Percentiles rank a stretch among this genome's conserved stretches.
phyloP scores from a whole-genome alignment of 2,329 filamentous ascomycete species.

The Massarina eburnea region DNA sequence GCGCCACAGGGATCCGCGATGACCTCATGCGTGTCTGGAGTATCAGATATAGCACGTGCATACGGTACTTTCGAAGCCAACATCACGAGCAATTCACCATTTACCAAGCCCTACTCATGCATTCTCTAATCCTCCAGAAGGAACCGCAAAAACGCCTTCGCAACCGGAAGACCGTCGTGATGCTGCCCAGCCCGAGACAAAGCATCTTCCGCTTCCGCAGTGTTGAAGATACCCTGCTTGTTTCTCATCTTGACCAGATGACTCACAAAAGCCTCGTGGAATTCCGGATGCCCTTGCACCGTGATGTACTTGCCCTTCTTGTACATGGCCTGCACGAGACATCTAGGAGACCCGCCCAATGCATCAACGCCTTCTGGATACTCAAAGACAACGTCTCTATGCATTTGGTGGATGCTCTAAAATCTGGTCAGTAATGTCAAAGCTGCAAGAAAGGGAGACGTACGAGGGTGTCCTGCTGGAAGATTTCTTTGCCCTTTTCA shows the following conservation, averaged over 20 bases:
- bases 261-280: constrained; percentile 68
- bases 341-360: constrained; percentile 67
- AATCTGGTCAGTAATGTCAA: not conserved
- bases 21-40: constrained; percentile 6
- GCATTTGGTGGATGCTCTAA: constrained; percentile 80
- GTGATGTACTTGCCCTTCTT: constrained; percentile 66
- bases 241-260: constrained; percentile 69
- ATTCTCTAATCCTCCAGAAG: constrained; percentile 57
- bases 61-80: not conserved
- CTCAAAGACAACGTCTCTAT: constrained; percentile 71
- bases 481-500: constrained; percentile 69
- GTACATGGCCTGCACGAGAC: constrained; percentile 81
- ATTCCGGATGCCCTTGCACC: constrained; percentile 87
- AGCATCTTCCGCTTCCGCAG: constrained; percentile 69
- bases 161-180: constrained; percentile 80
- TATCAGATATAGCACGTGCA: constrained; percentile 1
- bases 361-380: constrained; percentile 63
- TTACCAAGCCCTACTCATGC: no score
- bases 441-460: constrained; percentile 19
- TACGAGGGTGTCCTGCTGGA: constrained; percentile 66
- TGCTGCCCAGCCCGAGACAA: constrained; percentile 64
- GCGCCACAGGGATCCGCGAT: constrained; percentile 4
- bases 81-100: not conserved
- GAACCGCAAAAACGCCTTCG: constrained; percentile 74
- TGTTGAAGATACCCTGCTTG: constrained; percentile 66